Evolutionary conservation across 106 monocot species (phyloP).

Genomic region (Alisma plantagoaquatica): DNA sequence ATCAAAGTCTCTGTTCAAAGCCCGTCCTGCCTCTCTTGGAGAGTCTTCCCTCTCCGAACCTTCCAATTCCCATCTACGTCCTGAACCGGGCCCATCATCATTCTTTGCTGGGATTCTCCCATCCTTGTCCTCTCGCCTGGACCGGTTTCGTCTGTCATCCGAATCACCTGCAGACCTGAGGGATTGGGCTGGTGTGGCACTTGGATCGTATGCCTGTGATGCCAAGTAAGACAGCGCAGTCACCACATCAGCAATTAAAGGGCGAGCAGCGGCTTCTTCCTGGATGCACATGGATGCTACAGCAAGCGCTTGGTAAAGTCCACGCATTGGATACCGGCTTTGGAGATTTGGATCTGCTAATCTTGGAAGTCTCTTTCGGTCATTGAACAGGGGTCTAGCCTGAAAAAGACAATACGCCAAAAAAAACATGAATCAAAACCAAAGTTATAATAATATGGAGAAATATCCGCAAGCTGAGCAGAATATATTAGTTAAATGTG

Average conservation of each 20-base stretch:
- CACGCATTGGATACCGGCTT: slow-evolving; percentile 58
- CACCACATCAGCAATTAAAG: slow-evolving; percentile 66
- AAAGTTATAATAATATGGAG: too few species aligned
- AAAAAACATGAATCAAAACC: too few species aligned
- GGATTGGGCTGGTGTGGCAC: not conserved
- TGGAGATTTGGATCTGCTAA: slow-evolving; percentile 59
- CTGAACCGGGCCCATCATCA: slow-evolving; percentile 9
- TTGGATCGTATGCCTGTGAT: slow-evolving; percentile 46
- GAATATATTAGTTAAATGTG: too few species aligned
- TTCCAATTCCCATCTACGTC: slow-evolving; percentile 9
- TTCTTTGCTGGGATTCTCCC: slow-evolving; percentile 3
- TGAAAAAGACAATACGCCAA: too few species aligned
- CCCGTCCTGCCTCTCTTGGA: slow-evolving; percentile 14
- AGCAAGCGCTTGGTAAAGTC: slow-evolving; percentile 73
- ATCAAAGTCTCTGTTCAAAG: slow-evolving; percentile 33
- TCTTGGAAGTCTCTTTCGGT: slow-evolving; percentile 47
- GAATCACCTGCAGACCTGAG: not conserved
- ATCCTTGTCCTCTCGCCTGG: not conserved
- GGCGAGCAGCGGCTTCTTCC: slow-evolving; percentile 58
- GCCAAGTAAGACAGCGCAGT: slow-evolving; percentile 71
- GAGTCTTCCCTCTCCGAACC: slow-evolving; percentile 25
- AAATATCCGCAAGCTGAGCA: too few species aligned
- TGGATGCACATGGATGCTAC: slow-evolving; percentile 89
- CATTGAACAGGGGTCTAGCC: slow-evolving; percentile 64
- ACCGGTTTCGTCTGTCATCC: slow-evolving; percentile 4